Percentiles rank a stretch among this genome's conserved stretches.
Conservation (phyloP, 179 eudicot species). For the Beta corolliflora region DNA sequence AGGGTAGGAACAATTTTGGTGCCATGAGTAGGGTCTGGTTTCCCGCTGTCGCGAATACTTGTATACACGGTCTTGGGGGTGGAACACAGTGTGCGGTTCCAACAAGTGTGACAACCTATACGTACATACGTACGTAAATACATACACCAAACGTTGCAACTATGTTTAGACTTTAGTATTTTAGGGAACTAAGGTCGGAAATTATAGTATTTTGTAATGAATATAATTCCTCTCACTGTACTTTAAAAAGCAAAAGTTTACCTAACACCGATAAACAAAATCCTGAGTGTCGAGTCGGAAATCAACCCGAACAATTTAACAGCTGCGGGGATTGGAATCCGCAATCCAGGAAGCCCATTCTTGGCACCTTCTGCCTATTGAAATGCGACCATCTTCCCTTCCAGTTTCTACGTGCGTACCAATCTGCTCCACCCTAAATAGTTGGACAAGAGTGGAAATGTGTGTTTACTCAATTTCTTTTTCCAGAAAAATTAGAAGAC, state of each 20-base stretch:
- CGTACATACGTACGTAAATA: not conserved
- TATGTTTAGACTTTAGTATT: too few relatives aligned
- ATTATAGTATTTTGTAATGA: too few relatives aligned
- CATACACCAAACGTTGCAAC: not conserved
- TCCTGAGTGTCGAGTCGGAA: conserved; percentile 32
- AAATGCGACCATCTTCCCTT: conserved; percentile 39
- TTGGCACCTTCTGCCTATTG: conserved; percentile 23
- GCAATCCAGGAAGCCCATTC: conserved; percentile 5
- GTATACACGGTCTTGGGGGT: conserved; percentile 28
- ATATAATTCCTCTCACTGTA: too few relatives aligned
- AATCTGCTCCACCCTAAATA: conserved; percentile 34
- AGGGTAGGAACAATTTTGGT: not conserved
- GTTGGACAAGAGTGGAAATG: not conserved
- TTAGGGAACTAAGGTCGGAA: too few relatives aligned
- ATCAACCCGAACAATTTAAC: conserved; percentile 22
- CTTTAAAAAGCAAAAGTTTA: not conserved
- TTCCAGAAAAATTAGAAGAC: too few relatives aligned
- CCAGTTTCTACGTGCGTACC: conserved; percentile 33
- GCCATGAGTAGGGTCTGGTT: conserved; percentile 29
- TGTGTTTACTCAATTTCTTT: too few relatives aligned
- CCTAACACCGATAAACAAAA: conserved; percentile 41
- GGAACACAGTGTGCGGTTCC: conserved; percentile 38
- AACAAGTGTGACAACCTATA: conserved; percentile 37
- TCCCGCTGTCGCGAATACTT: conserved; percentile 8
- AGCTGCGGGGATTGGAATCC: conserved; percentile 18